Evolutionary conservation across 768 basidiomycete species (phyloP), one percentile per base, ranked within the genome.

Genomic region (Coprinopsis sp.): DNA sequence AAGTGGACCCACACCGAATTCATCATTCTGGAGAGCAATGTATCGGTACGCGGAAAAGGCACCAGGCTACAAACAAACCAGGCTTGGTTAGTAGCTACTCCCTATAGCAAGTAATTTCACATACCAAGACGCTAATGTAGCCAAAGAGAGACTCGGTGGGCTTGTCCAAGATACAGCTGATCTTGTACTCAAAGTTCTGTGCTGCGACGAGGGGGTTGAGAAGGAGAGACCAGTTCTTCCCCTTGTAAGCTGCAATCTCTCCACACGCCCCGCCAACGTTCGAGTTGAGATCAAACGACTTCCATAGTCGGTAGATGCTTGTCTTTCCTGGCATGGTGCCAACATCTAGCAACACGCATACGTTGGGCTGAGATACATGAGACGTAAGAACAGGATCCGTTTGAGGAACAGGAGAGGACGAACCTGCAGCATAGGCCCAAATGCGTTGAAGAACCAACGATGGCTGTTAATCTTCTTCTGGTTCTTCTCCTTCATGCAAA

Each of bases 391-490:
- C 18, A 33, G 21, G 28, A 29, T 27, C 16, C 16, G 21, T 14
- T 31, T 11, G 23, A 30, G 29, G 11, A 31, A 2, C 31, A 24
- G 16, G 11, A 16, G 14, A 33, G n/a, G n/a, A n/a, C 75, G n/a
- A 33, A 86, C 88, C 67, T 88, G 87, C 23, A 97, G 65, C 61
- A 94, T 70, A 0, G 84, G 75, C 0, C 79, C 87, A 61, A 97
- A 89, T 0, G 91, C 94, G 60, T 96, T 97, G 66, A 98, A 96
- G 65, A 94, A 95, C 94, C 94, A 97, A 38, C 94, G 74, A 58
- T 96, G 93, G 37, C 87, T 90, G 62, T 96, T 97, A 60, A 97
- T 94, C 70, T 97, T 96, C 73, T 94, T 93, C 61, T 91, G 86
- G 61, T 95, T 97, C 71, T 82, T 88, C 70, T 94, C 92, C 70